Base-by-base conservation (phyloP, 2,329 filamentous ascomycete genomes). In the Colletotrichum zoysiae region DNA sequence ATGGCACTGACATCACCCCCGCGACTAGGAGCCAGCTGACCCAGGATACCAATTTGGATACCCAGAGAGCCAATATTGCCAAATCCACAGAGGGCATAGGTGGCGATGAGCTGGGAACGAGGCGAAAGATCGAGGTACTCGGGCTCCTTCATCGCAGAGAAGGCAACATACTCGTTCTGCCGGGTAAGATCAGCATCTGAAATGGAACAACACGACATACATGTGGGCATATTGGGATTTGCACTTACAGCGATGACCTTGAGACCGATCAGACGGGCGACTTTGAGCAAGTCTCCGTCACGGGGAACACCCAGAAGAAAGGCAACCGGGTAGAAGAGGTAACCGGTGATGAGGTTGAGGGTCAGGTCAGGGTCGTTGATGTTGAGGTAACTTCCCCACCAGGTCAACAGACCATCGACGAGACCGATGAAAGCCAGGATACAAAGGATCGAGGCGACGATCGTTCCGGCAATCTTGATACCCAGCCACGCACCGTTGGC, bases 51-150 rank as follows among this genome's bases (percentile, higher is more conserved):
- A 73, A 97, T 96, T 82, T 97, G 94, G 67, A 94, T 95, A 79
- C 94, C 94, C 59, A 97, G 88, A 40, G 93, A 95, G 65, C 93
- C 92, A 76, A 97, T 92, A 84, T 97, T 97, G 74, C 93, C 95
- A 79, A 94, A 94, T 35, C 90, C 90, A 82, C 94, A 97, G 75
- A 95, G 88, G 26, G 93, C 93, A 79, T 97, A 97, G 62, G 93
- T 97, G 57, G 92, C 93, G 78, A 97, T 97, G 75, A 97, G 87
- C 57, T 87, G 87, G 33, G 93, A 94, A 65, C 94, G 93, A 20
- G 88, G 84, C 40, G 89, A 90, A 73, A 97, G 86, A 38, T 79
- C 74, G 65, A 82, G 81, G 80, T 92, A 95, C 0, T 80, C 79
- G 1, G 82, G 77, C 0, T 86, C 78, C 18, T 78, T 83, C 72